Percentiles rank a stretch among this genome's conserved stretches.
phyloP scores from a whole-genome alignment of 805 yeast species.

The Candida qinlingensis region DNA sequence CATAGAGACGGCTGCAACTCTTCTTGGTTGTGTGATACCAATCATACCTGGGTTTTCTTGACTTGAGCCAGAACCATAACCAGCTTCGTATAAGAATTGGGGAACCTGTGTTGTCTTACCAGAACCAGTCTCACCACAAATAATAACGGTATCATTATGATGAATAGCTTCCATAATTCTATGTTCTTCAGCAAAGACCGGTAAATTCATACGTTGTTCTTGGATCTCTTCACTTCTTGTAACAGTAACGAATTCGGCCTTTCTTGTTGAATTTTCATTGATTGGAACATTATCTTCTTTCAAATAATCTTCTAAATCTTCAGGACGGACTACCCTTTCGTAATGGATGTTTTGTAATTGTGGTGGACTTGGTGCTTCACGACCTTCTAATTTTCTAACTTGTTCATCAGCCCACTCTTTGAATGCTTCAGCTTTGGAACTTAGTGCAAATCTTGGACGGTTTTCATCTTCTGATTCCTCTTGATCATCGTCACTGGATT shows the following conservation, averaged over 20 bases:
- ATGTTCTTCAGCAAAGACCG: slow-evolving; percentile 89
- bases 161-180: slow-evolving; percentile 92
- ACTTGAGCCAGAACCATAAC: slow-evolving; percentile 60
- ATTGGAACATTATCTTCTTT: slow-evolving; percentile 61
- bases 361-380: slow-evolving; percentile 45
- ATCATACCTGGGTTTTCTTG: slow-evolving; percentile 84
- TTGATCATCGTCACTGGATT: slow-evolving; percentile 29
- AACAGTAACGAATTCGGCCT: slow-evolving; percentile 64
- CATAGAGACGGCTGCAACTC: slow-evolving; percentile 93
- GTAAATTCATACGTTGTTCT: slow-evolving; percentile 61
- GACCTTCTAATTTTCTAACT: slow-evolving; percentile 58
- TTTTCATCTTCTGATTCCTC: slow-evolving; percentile 26
- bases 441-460: slow-evolving; percentile 38
- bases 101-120: slow-evolving; percentile 99
- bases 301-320: slow-evolving; percentile 67
- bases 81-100: slow-evolving; percentile 89
- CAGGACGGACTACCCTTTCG: slow-evolving; percentile 54
- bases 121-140: slow-evolving; percentile 98
- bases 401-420: slow-evolving; percentile 85
- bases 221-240: slow-evolving; percentile 65
- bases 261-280: slow-evolving; percentile 43
- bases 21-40: slow-evolving; percentile 92
- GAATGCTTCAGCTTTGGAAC: slow-evolving; percentile 56
- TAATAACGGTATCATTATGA: slow-evolving; percentile 82
- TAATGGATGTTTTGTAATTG: slow-evolving; percentile 32